Conservation (phyloP, 495 filamentous ascomycete species). For the Podospora comata region DNA sequence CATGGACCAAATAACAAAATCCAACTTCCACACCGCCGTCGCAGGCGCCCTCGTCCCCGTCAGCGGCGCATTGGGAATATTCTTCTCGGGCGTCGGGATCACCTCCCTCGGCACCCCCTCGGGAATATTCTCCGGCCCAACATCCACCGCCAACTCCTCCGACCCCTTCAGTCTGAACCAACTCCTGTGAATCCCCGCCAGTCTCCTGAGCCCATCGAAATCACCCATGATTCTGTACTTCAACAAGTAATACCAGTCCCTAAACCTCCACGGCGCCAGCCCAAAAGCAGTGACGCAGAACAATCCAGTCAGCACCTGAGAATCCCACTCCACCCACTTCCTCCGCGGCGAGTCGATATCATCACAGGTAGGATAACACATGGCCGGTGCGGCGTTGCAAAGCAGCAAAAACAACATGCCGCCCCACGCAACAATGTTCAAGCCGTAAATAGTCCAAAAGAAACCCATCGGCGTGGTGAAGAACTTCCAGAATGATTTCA, state of each 20-base stretch:
- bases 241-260: constrained; percentile 69
- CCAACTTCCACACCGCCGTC: constrained; percentile 70
- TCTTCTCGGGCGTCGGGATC: constrained; percentile 55
- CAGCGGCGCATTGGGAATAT: constrained; percentile 53
- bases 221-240: constrained; percentile 56
- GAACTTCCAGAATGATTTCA: constrained; percentile 55
- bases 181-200: constrained; percentile 63
- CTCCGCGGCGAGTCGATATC: constrained; percentile 68
- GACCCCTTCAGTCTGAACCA: constrained; percentile 70
- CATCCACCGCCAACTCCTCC: constrained; percentile 39
- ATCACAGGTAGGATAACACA: constrained; percentile 73
- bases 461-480: constrained; percentile 66
- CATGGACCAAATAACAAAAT: constrained; percentile 74
- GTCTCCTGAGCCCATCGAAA: constrained; percentile 51
- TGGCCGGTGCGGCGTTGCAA: constrained; percentile 68
- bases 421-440: constrained; percentile 83
- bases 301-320: constrained; percentile 76
- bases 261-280: constrained; percentile 78
- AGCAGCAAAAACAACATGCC: constrained; percentile 86
- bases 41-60: constrained; percentile 64
- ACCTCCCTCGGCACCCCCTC: constrained; percentile 33
- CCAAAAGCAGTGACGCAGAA: constrained; percentile 89
- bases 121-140: constrained; percentile 47
- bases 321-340: constrained; percentile 82
- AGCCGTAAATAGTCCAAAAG: constrained; percentile 70